Evolutionary conservation across 441 rosid species (phyloP).

Genomic region (Geranium incanum): DNA sequence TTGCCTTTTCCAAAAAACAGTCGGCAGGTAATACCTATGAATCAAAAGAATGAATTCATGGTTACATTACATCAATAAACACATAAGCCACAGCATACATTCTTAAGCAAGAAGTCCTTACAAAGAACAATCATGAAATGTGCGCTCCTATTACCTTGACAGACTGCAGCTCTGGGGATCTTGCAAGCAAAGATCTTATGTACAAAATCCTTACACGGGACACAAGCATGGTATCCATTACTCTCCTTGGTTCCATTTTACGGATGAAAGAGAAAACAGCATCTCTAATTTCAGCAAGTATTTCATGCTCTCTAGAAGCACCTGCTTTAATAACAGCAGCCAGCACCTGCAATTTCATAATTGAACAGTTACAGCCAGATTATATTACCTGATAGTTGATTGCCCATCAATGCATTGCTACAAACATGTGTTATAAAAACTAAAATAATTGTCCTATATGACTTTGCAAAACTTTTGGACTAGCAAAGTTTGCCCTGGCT

Average conservation of each 20-base stretch:
- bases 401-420: not conserved
- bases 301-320: constrained; percentile 99
- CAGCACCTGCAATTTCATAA: constrained; percentile 63
- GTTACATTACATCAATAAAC: constrained; percentile 14
- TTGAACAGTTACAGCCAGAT: constrained; percentile 5
- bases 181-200: constrained; percentile 91
- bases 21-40: constrained; percentile 73
- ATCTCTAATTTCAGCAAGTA: constrained; percentile 97
- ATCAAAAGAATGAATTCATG: constrained; percentile 13
- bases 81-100: constrained; percentile 12
- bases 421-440: not conserved
- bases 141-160: constrained; percentile 50
- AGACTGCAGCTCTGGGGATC: constrained; percentile 96
- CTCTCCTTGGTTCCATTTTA: constrained; percentile 95
- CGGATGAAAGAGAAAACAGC: constrained; percentile 87
- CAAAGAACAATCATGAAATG: constrained; percentile 9
- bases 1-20: constrained; percentile 74
- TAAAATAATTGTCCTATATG: too few relatives aligned
- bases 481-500: not conserved
- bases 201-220: constrained; percentile 91
- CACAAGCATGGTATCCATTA: constrained; percentile 99
- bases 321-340: constrained; percentile 99
- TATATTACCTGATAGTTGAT: not conserved
- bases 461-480: not conserved
- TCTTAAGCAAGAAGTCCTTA: constrained; percentile 12